phyloP scores from a whole-genome alignment of 2,329 filamentous ascomycete genomes.

The Claviceps spartinae region DNA sequence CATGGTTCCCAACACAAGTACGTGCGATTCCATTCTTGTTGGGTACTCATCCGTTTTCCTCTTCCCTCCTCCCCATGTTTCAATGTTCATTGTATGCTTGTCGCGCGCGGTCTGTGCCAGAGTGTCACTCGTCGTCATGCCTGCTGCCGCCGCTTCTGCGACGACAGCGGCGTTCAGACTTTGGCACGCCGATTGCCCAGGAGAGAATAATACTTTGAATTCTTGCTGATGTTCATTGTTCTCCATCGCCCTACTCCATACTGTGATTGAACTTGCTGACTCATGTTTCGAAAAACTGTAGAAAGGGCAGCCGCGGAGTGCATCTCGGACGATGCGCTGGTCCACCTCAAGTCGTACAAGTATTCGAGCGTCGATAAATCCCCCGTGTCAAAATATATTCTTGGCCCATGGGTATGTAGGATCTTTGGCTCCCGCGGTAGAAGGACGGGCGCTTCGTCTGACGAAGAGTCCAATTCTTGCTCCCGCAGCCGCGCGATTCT shows the following conservation, averaged over 20 bases:
- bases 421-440: not conserved
- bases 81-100: not conserved
- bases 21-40: constrained; percentile 4
- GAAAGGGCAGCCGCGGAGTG: constrained; percentile 50
- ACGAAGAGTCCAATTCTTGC: not conserved
- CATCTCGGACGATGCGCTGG: constrained; percentile 79
- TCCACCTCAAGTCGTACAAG: constrained; percentile 89
- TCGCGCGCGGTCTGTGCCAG: not conserved
- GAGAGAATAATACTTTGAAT: too few relatives aligned
- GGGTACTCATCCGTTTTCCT: not conserved
- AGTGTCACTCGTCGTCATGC: not conserved
- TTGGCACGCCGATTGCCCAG: too few relatives aligned
- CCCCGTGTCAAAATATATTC: constrained; percentile 80
- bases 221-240: too few relatives aligned
- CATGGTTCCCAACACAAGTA: constrained; percentile 23
- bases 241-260: too few relatives aligned
- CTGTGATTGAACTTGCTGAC: not conserved
- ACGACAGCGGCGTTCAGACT: too few relatives aligned
- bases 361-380: constrained; percentile 97
- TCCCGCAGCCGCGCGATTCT: too few relatives aligned
- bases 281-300: constrained; percentile 7
- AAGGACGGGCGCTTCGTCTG: not conserved
- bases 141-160: too few relatives aligned
- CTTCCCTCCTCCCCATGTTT: not conserved
- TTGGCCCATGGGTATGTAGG: constrained; percentile 77